Evolutionary conservation across 345 rosid species (phyloP), one percentile per base, ranked within the genome.

Genomic region (Reutealis trisperma): DNA sequence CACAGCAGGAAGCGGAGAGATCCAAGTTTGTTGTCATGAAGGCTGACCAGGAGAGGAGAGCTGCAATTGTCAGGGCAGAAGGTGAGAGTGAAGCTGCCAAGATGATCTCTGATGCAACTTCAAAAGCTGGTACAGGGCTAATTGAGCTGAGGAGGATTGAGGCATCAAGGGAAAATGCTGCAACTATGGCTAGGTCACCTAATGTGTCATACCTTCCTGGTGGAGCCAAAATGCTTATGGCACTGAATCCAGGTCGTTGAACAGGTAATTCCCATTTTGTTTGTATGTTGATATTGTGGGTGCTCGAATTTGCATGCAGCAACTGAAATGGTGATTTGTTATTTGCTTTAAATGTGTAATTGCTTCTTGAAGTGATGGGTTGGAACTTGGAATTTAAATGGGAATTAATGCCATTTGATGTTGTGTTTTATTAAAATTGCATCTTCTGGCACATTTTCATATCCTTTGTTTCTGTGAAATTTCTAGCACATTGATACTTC

Each of bases 21-120:
- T 96, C 98, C 0, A 96, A 90, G 80, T 96, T 94, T 73, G 88
- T 96, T 25, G 99, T 96, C 84, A 86, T 86, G 90, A 96, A 94
- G 77, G 98, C 99, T 80, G 99, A 96, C 75, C 99, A 94, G 82
- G 99, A 96, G 88, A 94, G 97, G 85, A 88, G 97, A 83, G 98
- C 99, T 51, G 97, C 99, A 18, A 73, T 96, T 83, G 90, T 96
- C 61, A 85, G 98, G 77, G 99, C 98, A 0, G 97, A 96, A 84
- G 99, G 99, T 87, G 99, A 96, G 84, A 96, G 99, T 81, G 97
- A 96, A 83, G 87, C 98, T 76, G 98, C 99, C 0, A 91, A 85
- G 82, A 72, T 96, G 64, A 96, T 96, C 32, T 96, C 98, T 4
- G 94, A 92, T 54, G 97, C 98, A 8, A 96, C 99, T 25, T 67